Evolutionary conservation across 192 early-diverging fungal genomes (phyloP).

Genomic region (Kickxella alabastrina): DNA sequence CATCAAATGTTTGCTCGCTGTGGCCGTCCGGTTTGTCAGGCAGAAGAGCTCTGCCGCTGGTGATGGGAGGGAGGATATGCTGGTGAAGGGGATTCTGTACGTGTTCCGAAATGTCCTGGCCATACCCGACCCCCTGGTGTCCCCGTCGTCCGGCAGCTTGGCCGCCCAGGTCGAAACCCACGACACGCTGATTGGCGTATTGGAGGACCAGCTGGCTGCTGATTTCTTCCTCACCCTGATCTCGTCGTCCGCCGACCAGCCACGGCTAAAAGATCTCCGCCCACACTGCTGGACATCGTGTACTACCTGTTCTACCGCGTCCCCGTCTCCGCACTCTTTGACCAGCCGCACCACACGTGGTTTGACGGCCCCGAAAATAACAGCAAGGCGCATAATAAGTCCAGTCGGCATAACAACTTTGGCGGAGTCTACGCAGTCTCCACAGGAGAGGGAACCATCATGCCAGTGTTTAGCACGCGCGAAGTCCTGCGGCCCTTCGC

Average conservation of each 20-base stretch:
- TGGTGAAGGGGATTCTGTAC: constrained; percentile 58
- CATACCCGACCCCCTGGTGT: constrained; percentile 67
- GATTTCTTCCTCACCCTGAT: constrained; percentile 70
- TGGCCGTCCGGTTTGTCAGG: constrained; percentile 33
- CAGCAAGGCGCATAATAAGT: constrained; percentile 28
- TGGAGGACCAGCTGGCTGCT: constrained; percentile 60
- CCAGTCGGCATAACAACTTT: constrained; percentile 60
- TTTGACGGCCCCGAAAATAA: constrained; percentile 11
- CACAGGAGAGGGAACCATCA: constrained; percentile 39
- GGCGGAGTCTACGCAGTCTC: constrained; percentile 62
- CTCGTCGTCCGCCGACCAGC: constrained; percentile 58
- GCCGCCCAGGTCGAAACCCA: constrained; percentile 59
- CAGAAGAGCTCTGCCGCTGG: no score
- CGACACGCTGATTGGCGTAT: constrained; percentile 55
- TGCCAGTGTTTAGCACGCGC: constrained; percentile 43
- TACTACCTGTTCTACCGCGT: constrained; percentile 50
- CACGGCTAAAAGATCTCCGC: constrained; percentile 51
- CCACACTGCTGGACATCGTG: constrained; percentile 43
- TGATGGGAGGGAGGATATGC: constrained; percentile 19
- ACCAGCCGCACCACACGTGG: constrained; percentile 14
- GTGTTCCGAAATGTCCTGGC: constrained; percentile 79
- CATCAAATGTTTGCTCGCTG: constrained; percentile 21
- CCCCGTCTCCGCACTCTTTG: constrained; percentile 30
- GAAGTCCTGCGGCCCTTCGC: constrained; percentile 45
- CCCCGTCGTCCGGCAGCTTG: constrained; percentile 54